Evolutionary conservation across 208 protist species (phyloP), one percentile per base, ranked within the genome.

Genomic region (Herpetomonas muscarum): DNA sequence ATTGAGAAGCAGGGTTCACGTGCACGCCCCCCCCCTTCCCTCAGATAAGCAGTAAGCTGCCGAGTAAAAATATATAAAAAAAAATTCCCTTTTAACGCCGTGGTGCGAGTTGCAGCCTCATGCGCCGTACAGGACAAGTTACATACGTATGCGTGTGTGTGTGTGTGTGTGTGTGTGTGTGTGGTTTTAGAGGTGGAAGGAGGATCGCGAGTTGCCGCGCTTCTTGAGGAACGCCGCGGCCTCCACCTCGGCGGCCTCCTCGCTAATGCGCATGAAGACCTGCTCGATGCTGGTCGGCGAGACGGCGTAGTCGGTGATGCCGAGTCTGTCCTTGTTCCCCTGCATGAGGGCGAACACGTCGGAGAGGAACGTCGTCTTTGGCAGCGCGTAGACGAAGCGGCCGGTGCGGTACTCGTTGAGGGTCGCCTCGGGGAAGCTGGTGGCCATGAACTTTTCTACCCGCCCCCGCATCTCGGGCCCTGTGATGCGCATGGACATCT

Each of bases 211-310:
- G 53, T 22, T 31, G n/a, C 31, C 44, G 7, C 15, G 30, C 41
- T 46, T 46, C 15, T 22, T 12, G 10, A 19, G 5, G 5, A 10
- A 13, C 42, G 3, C 62, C 55, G 6, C 56, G 10, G 19, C 41
- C 41, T 46, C 41, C 19, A 19, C 41, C 19, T 9, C 41, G 15
- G 41, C 41, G 15, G 46, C 64, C 52, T 59, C 61, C 51, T 64
- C 62, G 52, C 64, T 81, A 37, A 85, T 85, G 49, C 68, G 65
- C 19, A 93, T 36, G 63, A 93, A 93, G 19, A 78, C 67, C 28
- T 70, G 70, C 51, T 81, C 75, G 32, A 81, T 70, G 12, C 55
- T 64, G 2, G 67, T 74, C 45, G 75, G 73, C 12, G 49, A 61
- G 10, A 79, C 57, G 36, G 39, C 55, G 50, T 79, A 79, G 50